phyloP scores from a whole-genome alignment of 164 flowering plant species.

The Nymphaea colorata region DNA sequence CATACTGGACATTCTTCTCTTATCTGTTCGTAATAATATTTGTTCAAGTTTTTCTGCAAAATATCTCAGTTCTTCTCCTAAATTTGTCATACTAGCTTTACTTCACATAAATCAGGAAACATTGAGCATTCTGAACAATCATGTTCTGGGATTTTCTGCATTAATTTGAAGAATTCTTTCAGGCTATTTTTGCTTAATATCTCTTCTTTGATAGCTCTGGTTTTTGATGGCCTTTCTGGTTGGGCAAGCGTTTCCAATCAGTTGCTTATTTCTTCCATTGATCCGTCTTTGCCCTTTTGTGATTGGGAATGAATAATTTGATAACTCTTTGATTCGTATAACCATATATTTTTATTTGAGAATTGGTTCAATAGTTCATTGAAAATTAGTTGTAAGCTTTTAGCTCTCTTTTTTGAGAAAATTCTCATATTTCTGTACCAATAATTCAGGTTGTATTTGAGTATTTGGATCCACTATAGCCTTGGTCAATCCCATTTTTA shows the following conservation, averaged over 20 bases:
- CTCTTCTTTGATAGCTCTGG: background rate
- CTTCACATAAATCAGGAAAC: background rate
- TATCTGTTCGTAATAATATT: no score
- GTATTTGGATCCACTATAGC: no score
- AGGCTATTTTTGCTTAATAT: background rate
- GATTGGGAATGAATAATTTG: background rate
- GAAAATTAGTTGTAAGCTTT: background rate
- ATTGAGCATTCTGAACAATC: background rate
- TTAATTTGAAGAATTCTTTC: no score
- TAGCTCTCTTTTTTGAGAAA: background rate
- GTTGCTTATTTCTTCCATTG: background rate
- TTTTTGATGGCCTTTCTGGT: background rate
- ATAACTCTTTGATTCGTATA: background rate
- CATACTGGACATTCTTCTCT: background rate
- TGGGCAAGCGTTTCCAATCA: background rate
- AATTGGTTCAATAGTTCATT: background rate
- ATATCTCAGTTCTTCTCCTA: no score
- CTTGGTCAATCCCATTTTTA: no score
- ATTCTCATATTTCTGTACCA: no score
- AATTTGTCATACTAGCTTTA: no score
- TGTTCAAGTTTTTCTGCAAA: no score
- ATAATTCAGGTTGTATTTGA: no score
- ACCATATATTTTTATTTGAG: background rate
- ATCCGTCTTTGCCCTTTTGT: background rate
- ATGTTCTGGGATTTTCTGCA: background rate